Percentiles rank a stretch among this genome's conserved stretches.
phyloP scores from a whole-genome alignment of 2,329 filamentous ascomycete genomes.

The Curvularia sp. region DNA sequence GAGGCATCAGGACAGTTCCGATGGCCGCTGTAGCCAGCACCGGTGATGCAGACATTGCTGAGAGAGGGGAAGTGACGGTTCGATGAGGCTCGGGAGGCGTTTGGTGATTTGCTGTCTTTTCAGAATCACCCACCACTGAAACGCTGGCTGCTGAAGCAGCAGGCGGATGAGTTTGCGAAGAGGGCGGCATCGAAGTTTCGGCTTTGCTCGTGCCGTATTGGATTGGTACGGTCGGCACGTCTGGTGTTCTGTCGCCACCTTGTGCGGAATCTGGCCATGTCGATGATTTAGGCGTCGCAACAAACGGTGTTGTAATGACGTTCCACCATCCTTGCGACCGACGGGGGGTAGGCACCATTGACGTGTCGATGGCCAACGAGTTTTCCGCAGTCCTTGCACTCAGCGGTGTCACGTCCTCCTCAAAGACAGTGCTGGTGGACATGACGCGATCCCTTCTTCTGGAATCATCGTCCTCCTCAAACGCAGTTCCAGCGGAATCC shows the following conservation, averaged over 20 bases:
- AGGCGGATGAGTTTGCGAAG: conserved; percentile 1
- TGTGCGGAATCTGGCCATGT: conserved; percentile 43
- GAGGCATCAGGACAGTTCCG: conserved; percentile 44
- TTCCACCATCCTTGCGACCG: conserved; percentile 79
- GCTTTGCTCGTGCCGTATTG: conserved; percentile 30
- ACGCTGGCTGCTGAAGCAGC: not conserved
- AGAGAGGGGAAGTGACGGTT: conserved; percentile 34
- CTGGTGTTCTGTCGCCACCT: conserved; percentile 36
- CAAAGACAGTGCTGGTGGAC: conserved; percentile 72
- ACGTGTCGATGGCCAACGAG: conserved; percentile 49
- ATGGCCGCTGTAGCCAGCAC: conserved; percentile 43
- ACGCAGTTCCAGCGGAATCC: conserved; percentile 48
- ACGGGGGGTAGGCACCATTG: conserved; percentile 59
- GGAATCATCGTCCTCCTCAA: conserved; percentile 59
- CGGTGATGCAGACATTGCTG: conserved; percentile 43
- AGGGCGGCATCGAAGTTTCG: conserved; percentile 26
- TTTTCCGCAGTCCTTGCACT: conserved; percentile 32
- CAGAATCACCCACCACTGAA: conserved; percentile 1
- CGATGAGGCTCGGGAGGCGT: conserved; percentile 20
- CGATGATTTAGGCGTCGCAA: conserved; percentile 47
- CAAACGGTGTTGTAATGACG: conserved; percentile 74
- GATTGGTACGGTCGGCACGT: conserved; percentile 44
- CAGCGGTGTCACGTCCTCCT: conserved; percentile 65
- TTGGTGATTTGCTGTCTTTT: conserved; percentile 19
- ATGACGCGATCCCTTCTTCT: conserved; percentile 52